Conservation (phyloP, 2,329 filamentous ascomycete genomes). For the Fusarium nodosum region DNA sequence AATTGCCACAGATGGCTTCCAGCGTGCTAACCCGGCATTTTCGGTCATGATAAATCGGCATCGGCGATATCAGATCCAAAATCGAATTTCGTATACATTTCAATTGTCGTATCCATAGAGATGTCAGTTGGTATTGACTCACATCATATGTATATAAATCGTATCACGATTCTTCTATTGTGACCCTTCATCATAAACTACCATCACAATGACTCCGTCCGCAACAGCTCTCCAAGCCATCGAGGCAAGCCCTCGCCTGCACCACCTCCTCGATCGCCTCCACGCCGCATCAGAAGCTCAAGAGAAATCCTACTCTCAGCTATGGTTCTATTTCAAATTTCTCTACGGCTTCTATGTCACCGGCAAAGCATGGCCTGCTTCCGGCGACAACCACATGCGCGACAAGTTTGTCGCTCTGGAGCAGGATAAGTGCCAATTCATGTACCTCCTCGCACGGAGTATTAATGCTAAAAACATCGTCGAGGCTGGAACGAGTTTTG, state of each 20-base stretch:
- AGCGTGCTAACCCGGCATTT: background rate
- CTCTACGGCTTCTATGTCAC: conserved; percentile 46
- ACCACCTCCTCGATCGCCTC: conserved; percentile 47
- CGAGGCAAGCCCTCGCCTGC: conserved; percentile 46
- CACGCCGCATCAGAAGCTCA: conserved; percentile 49
- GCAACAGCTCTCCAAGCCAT: conserved; percentile 43
- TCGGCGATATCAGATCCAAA: conserved; percentile 33
- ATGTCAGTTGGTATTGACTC: background rate
- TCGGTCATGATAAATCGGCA: conserved; percentile 31
- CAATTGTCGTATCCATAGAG: background rate
- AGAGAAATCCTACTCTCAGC: conserved; percentile 47
- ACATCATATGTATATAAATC: conserved; percentile 16
- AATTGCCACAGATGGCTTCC: background rate
- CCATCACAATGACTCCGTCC: conserved; percentile 34
- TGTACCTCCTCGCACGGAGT: conserved; percentile 67
- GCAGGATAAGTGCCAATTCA: conserved; percentile 68
- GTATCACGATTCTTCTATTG: background rate
- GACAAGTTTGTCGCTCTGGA: conserved; percentile 74
- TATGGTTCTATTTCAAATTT: conserved; percentile 47
- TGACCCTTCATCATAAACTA: background rate
- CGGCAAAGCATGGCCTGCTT: conserved; percentile 42
- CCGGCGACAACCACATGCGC: conserved; percentile 58
- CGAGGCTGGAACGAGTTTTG: conserved; percentile 73
- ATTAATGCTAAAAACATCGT: conserved; percentile 67
- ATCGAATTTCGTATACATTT: background rate